Percentiles rank a stretch among this genome's conserved stretches.
phyloP scores from a whole-genome alignment of 2,329 filamentous ascomycete species.

The Colletotrichum sp. region DNA sequence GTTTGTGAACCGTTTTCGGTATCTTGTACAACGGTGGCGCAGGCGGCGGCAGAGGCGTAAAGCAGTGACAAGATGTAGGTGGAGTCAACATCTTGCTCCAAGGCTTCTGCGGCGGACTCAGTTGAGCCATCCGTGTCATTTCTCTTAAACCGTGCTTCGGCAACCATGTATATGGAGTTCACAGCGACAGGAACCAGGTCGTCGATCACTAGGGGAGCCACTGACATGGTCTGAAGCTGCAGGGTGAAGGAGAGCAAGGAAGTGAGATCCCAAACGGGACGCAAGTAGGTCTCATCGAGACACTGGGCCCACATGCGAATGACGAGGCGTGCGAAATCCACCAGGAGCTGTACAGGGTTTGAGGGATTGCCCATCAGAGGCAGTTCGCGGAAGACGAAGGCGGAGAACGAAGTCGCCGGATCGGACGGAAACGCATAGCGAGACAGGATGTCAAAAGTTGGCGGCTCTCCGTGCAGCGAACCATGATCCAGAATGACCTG shows the following conservation, averaged over 20 bases:
- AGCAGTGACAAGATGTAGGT: constrained; percentile 69
- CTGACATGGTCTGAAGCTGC: constrained; percentile 61
- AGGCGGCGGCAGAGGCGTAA: constrained; percentile 66
- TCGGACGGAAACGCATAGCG: constrained; percentile 69
- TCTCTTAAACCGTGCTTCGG: constrained; percentile 59
- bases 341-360: constrained; percentile 59
- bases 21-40: constrained; percentile 44
- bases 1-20: constrained; percentile 30
- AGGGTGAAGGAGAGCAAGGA: constrained; percentile 69
- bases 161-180: constrained; percentile 64
- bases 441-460: constrained; percentile 72
- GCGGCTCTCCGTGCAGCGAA: constrained; percentile 56
- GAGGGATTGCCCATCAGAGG: constrained; percentile 56
- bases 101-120: constrained; percentile 27
- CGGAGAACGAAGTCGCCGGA: constrained; percentile 65
- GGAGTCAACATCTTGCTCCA: constrained; percentile 64
- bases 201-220: constrained; percentile 64
- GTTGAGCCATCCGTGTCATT: constrained; percentile 50
- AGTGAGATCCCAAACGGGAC: constrained; percentile 69
- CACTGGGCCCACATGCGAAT: constrained; percentile 73
- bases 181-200: constrained; percentile 60
- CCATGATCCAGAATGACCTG: constrained; percentile 70
- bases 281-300: constrained; percentile 65
- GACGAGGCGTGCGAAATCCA: constrained; percentile 68
- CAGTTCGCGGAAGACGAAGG: constrained; percentile 71